Evolutionary conservation across 441 rosid species (phyloP).

Genomic region (Populus hybrid): DNA sequence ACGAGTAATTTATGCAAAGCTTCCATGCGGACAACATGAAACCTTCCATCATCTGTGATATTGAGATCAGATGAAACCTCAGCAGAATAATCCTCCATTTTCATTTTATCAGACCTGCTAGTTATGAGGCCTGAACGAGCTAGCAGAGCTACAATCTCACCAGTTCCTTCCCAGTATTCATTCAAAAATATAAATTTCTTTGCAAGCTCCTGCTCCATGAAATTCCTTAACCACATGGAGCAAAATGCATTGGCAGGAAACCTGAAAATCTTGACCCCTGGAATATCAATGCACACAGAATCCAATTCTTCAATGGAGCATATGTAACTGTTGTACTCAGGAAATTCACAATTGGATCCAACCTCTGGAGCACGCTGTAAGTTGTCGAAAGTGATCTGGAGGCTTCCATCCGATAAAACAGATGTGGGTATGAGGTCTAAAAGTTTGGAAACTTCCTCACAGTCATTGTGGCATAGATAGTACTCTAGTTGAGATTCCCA

Average conservation of each 20-base stretch:
- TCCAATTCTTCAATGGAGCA: slow-evolving; percentile 80
- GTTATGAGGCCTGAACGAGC: slow-evolving; percentile 80
- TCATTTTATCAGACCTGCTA: slow-evolving; percentile 35
- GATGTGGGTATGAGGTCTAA: slow-evolving; percentile 76
- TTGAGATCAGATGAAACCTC: slow-evolving; percentile 47
- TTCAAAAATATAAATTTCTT: slow-evolving; percentile 74
- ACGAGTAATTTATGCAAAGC: slow-evolving; percentile 74
- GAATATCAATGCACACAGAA: slow-evolving; percentile 80
- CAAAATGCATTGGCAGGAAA: slow-evolving; percentile 53
- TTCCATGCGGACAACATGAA: slow-evolving; percentile 33
- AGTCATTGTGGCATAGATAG: slow-evolving; percentile 79
- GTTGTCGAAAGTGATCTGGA: slow-evolving; percentile 74
- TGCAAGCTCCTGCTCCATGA: slow-evolving; percentile 87
- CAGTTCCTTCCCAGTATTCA: slow-evolving; percentile 89
- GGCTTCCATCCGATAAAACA: slow-evolving; percentile 65
- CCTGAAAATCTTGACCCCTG: slow-evolving; percentile 70
- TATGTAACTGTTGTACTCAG: slow-evolving; percentile 47
- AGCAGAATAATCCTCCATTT: slow-evolving; percentile 41
- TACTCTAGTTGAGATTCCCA: slow-evolving; percentile 99
- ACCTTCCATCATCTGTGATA: slow-evolving; percentile 24
- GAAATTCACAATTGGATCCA: slow-evolving; percentile 43
- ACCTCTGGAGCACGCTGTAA: slow-evolving; percentile 46
- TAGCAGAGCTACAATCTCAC: slow-evolving; percentile 68
- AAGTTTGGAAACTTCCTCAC: slow-evolving; percentile 87
- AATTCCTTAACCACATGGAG: slow-evolving; percentile 73